Evolutionary conservation across 768 basidiomycete genomes (phyloP).

Genomic region (Russula griseocarnosa): DNA sequence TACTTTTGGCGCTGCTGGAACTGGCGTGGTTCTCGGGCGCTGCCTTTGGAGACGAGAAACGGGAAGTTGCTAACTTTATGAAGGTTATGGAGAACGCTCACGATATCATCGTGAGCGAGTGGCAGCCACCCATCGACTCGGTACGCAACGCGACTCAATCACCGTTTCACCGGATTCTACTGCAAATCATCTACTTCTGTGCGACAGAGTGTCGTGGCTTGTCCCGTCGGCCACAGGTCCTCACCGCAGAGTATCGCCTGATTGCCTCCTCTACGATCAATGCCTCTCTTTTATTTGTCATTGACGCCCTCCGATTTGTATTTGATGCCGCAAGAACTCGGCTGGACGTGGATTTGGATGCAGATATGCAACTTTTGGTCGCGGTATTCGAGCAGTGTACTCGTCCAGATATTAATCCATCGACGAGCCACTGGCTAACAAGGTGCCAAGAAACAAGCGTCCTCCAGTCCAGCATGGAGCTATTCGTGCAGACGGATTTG

Average conservation of each 20-base stretch:
- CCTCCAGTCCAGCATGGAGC: constrained; percentile 67
- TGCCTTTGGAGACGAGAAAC: constrained; percentile 40
- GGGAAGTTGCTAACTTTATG: constrained; percentile 57
- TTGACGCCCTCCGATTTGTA: constrained; percentile 60
- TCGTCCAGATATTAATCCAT: constrained; percentile 59
- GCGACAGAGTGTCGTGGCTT: constrained; percentile 57
- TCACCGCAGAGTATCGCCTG: constrained; percentile 60
- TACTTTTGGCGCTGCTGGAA: constrained; percentile 76
- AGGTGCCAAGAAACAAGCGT: constrained; percentile 78
- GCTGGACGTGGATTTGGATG: constrained; percentile 61
- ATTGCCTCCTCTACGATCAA: constrained; percentile 58
- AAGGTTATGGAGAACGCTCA: constrained; percentile 58
- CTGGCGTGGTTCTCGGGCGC: constrained; percentile 67
- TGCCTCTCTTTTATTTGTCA: constrained; percentile 55
- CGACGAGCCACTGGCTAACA: constrained; percentile 73
- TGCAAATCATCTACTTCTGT: constrained; percentile 80
- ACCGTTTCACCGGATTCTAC: constrained; percentile 74
- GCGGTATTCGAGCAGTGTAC: constrained; percentile 82
- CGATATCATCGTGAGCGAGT: constrained; percentile 64
- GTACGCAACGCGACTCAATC: constrained; percentile 59
- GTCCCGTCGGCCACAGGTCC: constrained; percentile 43
- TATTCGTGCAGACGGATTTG: constrained; percentile 65
- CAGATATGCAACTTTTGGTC: constrained; percentile 76
- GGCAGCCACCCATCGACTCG: constrained; percentile 69
- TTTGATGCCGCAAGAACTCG: constrained; percentile 61